Base-by-base conservation (phyloP, 2,329 filamentous ascomycete species). In the Biscogniauxia mediterranea region DNA sequence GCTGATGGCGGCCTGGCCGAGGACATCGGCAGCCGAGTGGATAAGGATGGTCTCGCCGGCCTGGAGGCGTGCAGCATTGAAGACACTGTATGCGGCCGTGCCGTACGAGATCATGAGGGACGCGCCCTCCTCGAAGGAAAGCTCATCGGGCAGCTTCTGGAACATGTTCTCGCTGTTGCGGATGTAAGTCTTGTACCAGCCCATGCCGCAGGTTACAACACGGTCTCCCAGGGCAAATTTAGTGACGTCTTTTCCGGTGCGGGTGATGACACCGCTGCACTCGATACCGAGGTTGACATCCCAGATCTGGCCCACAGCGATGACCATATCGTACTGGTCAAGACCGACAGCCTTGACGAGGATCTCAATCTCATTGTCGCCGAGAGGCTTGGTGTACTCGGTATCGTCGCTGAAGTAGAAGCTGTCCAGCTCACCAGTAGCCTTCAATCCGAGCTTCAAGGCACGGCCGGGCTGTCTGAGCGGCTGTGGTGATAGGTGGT, bases 101-200 rank as follows among this genome's bases (percentile, higher is more conserved):
- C 68, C 68, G 46, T 70, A 70, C 15, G 69, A 64, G 49, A 71
- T 70, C 64, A 70, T 67, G 57, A 69, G 56, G 3, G 68, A 66
- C 38, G 68, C 69, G 54, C 66, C 69, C 61, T 70, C 68, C 52
- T 69, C 68, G 58, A 71, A 71, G 23, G 66, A 67, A 66, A 71
- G 64, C 20, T 61, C 52, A 65, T 69, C 51, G 57, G 72, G 70
- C 5, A 70, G 56, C 62, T 67, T 69, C 57, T 71, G 69, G 67
- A 72, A 67, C 62, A 66, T 65, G 58, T 69, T 64, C 52, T 69
- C 63, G 32, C 61, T 66, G 64, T 69, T 71, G 38, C 68, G 66
- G 53, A 70, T 64, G 53, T 66, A 70, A 17, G 67, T 71, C 59
- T 64, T 68, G 55, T 69, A 70, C 68, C 68, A 70, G 23, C 69